These are phyloP conservation scores for Plasmodium gonderi DNA, from an alignment of 169 alveolate species.

Conservation along the genomic window DNA sequence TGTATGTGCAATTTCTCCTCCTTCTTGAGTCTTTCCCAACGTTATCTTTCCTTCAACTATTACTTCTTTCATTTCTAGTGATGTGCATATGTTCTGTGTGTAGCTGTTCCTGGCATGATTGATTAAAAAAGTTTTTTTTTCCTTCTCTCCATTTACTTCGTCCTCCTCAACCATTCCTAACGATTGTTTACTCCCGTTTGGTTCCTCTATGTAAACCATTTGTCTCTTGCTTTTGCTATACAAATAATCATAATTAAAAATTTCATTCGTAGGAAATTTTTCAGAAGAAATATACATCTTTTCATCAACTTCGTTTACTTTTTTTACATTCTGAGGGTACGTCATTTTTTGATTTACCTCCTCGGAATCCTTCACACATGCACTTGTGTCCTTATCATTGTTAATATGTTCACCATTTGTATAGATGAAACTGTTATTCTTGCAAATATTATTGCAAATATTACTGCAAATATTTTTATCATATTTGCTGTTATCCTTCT, in stretches of 20 bases:
- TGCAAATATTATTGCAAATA: too few species aligned
- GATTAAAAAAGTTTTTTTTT: not conserved
- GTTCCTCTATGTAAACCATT: not conserved
- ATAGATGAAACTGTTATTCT: too few species aligned
- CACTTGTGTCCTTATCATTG: not conserved
- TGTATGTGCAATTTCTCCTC: not conserved
- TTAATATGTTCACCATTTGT: not conserved
- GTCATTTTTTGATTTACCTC: not conserved
- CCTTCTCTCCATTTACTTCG: not conserved
- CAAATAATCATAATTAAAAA: slow-evolving; percentile 12
- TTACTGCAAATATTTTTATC: too few species aligned
- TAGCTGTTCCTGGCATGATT: not conserved
- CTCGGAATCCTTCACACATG: not conserved
- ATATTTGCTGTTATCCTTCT: too few species aligned
- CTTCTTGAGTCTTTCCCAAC: not conserved
- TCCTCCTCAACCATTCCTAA: not conserved
- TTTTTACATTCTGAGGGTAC: not conserved
- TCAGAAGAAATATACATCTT: not conserved
- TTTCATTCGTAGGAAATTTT: not conserved
- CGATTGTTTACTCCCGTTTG: not conserved
- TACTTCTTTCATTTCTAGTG: not conserved
- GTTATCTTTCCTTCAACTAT: not conserved
- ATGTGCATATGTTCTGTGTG: not conserved
- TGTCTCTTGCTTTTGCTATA: slow-evolving; percentile 4
- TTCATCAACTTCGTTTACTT: not conserved